Conservation (phyloP, 1,284 basidiomycete genomes). For the Mycena citricolor region DNA sequence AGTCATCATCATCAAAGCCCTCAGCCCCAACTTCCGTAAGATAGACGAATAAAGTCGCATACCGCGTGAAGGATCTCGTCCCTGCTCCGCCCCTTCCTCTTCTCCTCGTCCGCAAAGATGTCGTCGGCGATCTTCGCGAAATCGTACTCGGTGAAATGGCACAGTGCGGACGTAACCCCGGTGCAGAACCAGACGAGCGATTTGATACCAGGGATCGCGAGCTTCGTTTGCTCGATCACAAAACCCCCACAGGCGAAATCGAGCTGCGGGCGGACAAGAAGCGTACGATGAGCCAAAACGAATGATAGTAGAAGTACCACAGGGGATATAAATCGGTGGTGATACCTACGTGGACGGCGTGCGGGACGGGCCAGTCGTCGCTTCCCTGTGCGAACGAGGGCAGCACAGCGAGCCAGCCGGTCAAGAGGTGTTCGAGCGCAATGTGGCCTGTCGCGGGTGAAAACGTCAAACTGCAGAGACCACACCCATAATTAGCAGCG, state of each 20-base stretch:
- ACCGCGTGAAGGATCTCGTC: constrained; percentile 7
- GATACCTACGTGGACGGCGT: constrained; percentile 8
- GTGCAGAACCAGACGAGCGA: constrained; percentile 3
- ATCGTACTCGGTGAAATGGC: constrained; percentile 3
- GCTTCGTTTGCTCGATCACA: constrained; percentile 12
- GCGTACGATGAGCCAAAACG: not conserved
- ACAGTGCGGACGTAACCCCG: not conserved
- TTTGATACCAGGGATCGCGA: constrained; percentile 8
- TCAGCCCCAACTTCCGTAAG: not conserved
- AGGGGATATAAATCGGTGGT: not conserved
- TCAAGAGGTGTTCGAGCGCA: not conserved
- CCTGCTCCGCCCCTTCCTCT: constrained; percentile 2
- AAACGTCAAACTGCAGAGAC: not conserved
- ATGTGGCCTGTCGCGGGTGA: not conserved
- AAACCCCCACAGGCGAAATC: constrained; percentile 5
- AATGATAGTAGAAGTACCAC: not conserved
- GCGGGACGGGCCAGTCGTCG: constrained; percentile 9
- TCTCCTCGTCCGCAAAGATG: constrained; percentile 3
- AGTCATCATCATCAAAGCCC: not conserved
- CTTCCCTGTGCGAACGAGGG: not conserved
- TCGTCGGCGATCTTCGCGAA: constrained; percentile 7
- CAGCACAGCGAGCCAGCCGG: constrained; percentile 4
- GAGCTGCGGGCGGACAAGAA: not conserved
- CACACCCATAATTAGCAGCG: not conserved
- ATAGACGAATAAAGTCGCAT: not conserved